Percentiles rank a stretch among this genome's conserved stretches.
These are phyloP conservation scores for Fraxinus xanthoxyloides DNA, from an alignment of 305 asterid genomes.

Conservation along the genomic window DNA sequence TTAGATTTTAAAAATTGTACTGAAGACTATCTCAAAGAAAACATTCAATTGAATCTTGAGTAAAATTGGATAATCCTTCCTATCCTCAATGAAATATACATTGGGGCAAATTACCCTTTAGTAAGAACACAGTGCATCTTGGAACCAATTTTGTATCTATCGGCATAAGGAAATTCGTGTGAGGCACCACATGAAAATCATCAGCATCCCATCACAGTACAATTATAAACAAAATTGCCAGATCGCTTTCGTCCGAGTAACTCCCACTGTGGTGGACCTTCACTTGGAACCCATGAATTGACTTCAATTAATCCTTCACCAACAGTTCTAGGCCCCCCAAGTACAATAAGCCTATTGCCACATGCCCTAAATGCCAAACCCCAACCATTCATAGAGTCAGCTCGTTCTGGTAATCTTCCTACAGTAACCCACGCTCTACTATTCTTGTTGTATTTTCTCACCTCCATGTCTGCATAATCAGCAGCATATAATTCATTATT, in stretches of 20 bases:
- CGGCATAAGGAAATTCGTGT: slow-evolving; percentile 22
- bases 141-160: slow-evolving; percentile 39
- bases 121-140: slow-evolving; percentile 51
- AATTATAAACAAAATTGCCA: slow-evolving; percentile 79
- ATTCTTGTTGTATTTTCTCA: slow-evolving; percentile 57
- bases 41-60: slow-evolving; percentile 52
- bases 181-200: slow-evolving; percentile 25
- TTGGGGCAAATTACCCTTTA: slow-evolving; percentile 55
- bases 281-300: slow-evolving; percentile 79
- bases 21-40: slow-evolving; percentile 46
- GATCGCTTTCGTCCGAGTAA: slow-evolving; percentile 70
- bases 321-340: slow-evolving; percentile 73
- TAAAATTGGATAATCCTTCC: slow-evolving; percentile 41
- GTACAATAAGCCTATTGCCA: slow-evolving; percentile 74
- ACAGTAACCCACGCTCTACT: slow-evolving; percentile 50
- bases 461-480: slow-evolving; percentile 78
- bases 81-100: slow-evolving; percentile 24
- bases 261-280: slow-evolving; percentile 72
- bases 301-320: slow-evolving; percentile 81
- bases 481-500: slow-evolving; percentile 74
- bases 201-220: slow-evolving; percentile 92
- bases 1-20: slow-evolving; percentile 37
- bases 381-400: slow-evolving; percentile 86
- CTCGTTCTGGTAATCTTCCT: slow-evolving; percentile 80
- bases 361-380: slow-evolving; percentile 93